Evolutionary conservation across 805 yeast genomes (phyloP).

Genomic region (Metschnikowia kunwiensis): DNA sequence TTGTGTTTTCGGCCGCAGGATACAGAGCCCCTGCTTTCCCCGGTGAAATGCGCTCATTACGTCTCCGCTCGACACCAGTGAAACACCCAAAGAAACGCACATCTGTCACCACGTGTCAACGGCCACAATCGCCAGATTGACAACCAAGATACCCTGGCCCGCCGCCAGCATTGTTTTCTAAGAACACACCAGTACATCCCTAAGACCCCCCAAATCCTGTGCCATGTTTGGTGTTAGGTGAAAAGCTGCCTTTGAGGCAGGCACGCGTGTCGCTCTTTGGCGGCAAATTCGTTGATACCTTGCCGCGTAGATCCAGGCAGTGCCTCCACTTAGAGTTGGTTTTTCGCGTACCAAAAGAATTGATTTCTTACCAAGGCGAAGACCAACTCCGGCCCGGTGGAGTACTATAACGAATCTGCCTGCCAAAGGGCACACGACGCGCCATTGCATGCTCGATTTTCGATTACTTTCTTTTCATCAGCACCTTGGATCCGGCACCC

Average conservation of each 20-base stretch:
- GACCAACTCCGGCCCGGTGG: constrained; percentile 15
- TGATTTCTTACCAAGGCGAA: constrained; percentile 1
- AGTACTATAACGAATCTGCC: constrained; percentile 3
- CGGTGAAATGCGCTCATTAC: too few species aligned
- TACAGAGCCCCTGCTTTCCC: constrained; percentile 1
- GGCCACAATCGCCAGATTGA: constrained; percentile 2
- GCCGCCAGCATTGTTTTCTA: constrained; percentile 2
- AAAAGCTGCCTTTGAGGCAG: neutral
- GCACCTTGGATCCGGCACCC: neutral
- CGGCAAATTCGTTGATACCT: neutral
- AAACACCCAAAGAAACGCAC: neutral
- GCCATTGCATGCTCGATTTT: neutral
- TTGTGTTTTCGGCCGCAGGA: neutral
- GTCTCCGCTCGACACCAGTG: too few species aligned
- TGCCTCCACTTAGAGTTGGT: constrained; percentile 3
- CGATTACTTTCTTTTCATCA: constrained; percentile 5
- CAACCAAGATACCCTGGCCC: constrained; percentile 6
- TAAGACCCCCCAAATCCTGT: constrained; percentile 6
- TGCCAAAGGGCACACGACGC: neutral
- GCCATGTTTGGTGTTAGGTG: constrained; percentile 5
- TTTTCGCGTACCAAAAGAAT: constrained; percentile 3
- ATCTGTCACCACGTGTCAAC: constrained; percentile 8
- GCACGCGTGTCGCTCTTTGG: constrained; percentile 1
- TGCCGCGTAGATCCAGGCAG: neutral
- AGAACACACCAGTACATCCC: constrained; percentile 16